phyloP scores from a whole-genome alignment of 495 filamentous ascomycete species.

The Neurospora sp. region DNA sequence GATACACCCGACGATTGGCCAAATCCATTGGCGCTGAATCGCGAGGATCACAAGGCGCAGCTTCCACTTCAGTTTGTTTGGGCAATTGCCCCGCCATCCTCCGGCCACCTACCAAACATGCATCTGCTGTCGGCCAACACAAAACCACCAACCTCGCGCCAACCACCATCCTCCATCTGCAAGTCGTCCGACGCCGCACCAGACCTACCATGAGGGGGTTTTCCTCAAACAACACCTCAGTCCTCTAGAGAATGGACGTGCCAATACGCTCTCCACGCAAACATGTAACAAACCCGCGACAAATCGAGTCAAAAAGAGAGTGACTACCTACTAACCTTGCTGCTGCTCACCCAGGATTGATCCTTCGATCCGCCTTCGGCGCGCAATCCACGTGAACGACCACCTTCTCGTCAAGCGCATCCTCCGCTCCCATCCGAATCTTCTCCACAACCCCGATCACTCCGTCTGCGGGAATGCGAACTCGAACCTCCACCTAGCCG shows the following conservation, averaged over 20 bases:
- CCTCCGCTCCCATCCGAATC: slow-evolving; percentile 53
- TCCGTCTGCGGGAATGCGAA: slow-evolving; percentile 45
- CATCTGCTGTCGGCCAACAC: not conserved
- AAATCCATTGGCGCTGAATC: not conserved
- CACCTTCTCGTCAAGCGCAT: slow-evolving; percentile 62
- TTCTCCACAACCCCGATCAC: slow-evolving; percentile 65
- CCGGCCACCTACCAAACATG: not conserved
- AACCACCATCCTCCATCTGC: not conserved
- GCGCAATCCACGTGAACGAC: slow-evolving; percentile 64
- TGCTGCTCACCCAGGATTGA: slow-evolving; percentile 47
- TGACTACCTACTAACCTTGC: not conserved
- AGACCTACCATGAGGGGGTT: not conserved
- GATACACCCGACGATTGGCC: not conserved
- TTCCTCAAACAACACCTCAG: not conserved
- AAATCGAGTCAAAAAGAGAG: not conserved
- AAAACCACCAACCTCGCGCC: not conserved
- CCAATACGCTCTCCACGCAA: not conserved
- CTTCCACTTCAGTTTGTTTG: not conserved
- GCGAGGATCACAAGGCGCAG: not conserved
- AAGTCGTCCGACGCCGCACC: not conserved
- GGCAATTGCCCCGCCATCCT: not conserved
- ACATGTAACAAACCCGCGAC: not conserved
- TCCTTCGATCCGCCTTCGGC: slow-evolving; percentile 53
- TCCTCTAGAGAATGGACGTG: not conserved
- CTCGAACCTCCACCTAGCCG: slow-evolving; percentile 69